Evolutionary conservation across 306 rosid genomes (phyloP).

Genomic region (Lupinus albus): DNA sequence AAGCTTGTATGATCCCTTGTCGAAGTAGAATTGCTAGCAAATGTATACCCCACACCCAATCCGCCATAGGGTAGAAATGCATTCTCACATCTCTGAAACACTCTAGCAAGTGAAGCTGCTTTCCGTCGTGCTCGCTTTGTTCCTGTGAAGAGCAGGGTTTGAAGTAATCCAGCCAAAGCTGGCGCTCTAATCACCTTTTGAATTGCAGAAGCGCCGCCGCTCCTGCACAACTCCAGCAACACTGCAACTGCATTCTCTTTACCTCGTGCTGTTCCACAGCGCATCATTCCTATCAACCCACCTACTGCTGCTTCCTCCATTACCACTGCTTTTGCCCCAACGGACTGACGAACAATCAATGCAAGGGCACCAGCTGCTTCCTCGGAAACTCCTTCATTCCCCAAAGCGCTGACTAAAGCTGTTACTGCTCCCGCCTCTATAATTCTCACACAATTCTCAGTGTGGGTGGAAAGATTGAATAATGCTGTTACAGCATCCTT

Average conservation of each 20-base stretch:
- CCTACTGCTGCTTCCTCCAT: constrained; percentile 67
- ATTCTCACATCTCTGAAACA: constrained; percentile 71
- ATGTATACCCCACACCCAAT: constrained; percentile 70
- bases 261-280: constrained; percentile 77
- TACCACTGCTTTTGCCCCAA: constrained; percentile 69
- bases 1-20: constrained; percentile 58
- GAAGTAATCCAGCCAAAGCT: constrained; percentile 74
- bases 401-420: constrained; percentile 68
- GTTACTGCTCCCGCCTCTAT: constrained; percentile 69
- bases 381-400: constrained; percentile 74
- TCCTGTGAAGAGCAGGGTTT: constrained; percentile 70
- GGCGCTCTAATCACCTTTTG: constrained; percentile 76
- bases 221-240: constrained; percentile 76
- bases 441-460: constrained; percentile 66
- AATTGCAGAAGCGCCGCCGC: constrained; percentile 72
- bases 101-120: constrained; percentile 85
- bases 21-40: constrained; percentile 65
- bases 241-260: constrained; percentile 94
- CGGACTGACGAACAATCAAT: constrained; percentile 71
- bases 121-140: constrained; percentile 89
- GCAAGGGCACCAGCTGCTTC: constrained; percentile 88
- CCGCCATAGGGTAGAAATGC: constrained; percentile 67
- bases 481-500: constrained; percentile 88
- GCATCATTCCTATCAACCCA: constrained; percentile 74
- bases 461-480: constrained; percentile 77